These are phyloP conservation scores for Eurotiales sp. DNA, from an alignment of 2,329 filamentous ascomycete genomes.

Conservation along the genomic window DNA sequence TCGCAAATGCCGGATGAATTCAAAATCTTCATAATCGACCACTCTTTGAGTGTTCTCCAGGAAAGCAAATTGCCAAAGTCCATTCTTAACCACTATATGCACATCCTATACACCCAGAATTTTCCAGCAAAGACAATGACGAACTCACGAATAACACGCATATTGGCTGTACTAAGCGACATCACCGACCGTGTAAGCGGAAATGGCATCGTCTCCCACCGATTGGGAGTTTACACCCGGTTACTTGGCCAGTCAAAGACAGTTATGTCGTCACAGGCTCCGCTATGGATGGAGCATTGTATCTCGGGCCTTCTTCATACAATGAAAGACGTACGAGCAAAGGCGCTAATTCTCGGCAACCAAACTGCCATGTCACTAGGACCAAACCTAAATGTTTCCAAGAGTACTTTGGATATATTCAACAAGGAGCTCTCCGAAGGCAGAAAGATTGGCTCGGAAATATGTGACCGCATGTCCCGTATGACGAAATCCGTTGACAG, in stretches of 20 bases:
- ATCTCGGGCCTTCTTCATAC: conserved; percentile 77
- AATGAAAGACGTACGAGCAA: conserved; percentile 69
- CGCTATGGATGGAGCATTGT: conserved; percentile 77
- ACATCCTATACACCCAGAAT: conserved; percentile 73
- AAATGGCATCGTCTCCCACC: conserved; percentile 73
- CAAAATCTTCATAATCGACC: conserved; percentile 73
- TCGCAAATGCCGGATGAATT: conserved; percentile 73
- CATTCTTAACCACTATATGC: conserved; percentile 72
- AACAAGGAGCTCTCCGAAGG: conserved; percentile 51
- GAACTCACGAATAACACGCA: conserved; percentile 62
- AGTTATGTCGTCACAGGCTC: conserved; percentile 65
- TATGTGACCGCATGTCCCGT: conserved; percentile 61
- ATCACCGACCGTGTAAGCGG: conserved; percentile 72
- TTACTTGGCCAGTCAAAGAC: conserved; percentile 68
- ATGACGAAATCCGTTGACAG: conserved; percentile 62
- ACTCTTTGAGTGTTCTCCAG: conserved; percentile 70
- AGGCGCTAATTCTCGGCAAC: conserved; percentile 70
- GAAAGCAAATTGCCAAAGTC: conserved; percentile 69
- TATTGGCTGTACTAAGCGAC: conserved; percentile 67
- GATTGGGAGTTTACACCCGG: conserved; percentile 73
- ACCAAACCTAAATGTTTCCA: conserved; percentile 63
- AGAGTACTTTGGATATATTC: conserved; percentile 55
- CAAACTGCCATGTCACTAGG: conserved; percentile 68
- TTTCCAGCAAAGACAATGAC: conserved; percentile 75
- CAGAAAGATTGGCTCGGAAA: conserved; percentile 64